phyloP scores from a whole-genome alignment of 768 basidiomycete genomes.

The Tulasnella sp. region DNA sequence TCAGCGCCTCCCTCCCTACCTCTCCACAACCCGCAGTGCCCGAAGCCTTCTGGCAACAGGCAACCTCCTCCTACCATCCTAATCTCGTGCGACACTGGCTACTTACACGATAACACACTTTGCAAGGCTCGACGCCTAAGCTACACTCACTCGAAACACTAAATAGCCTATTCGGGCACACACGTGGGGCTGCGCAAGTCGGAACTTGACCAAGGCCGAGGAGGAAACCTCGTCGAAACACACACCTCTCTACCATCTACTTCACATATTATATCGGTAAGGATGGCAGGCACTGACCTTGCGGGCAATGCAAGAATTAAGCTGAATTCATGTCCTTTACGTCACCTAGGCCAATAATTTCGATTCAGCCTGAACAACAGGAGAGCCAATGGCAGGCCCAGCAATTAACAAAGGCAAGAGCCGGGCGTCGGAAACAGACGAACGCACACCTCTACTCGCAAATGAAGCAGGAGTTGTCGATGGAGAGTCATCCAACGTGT shows the following conservation, averaged over 20 bases:
- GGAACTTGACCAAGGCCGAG: not conserved
- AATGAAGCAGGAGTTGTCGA: not conserved
- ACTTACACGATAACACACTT: not conserved
- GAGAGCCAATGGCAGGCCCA: not conserved
- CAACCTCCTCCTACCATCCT: not conserved
- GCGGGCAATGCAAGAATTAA: not conserved
- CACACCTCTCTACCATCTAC: not conserved
- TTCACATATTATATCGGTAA: not conserved
- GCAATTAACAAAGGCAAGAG: conserved; percentile 20
- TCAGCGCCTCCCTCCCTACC: not conserved
- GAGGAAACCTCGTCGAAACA: not conserved
- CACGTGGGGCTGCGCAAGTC: conserved; percentile 8
- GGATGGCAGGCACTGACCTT: too few relatives aligned
- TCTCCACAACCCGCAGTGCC: not conserved
- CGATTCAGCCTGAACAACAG: not conserved
- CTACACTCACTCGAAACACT: not conserved
- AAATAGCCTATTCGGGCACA: not conserved
- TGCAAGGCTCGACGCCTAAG: not conserved
- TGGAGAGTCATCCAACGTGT: conserved; percentile 9
- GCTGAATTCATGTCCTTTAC: not conserved
- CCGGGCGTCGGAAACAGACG: conserved; percentile 21
- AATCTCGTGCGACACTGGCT: not conserved
- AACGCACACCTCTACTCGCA: conserved; percentile 22
- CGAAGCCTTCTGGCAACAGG: not conserved
- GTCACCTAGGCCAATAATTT: not conserved